Percentiles rank a stretch among this genome's conserved stretches.
Conservation (phyloP, 2,329 filamentous ascomycete genomes). For the Phialemonium atrogriseum region DNA sequence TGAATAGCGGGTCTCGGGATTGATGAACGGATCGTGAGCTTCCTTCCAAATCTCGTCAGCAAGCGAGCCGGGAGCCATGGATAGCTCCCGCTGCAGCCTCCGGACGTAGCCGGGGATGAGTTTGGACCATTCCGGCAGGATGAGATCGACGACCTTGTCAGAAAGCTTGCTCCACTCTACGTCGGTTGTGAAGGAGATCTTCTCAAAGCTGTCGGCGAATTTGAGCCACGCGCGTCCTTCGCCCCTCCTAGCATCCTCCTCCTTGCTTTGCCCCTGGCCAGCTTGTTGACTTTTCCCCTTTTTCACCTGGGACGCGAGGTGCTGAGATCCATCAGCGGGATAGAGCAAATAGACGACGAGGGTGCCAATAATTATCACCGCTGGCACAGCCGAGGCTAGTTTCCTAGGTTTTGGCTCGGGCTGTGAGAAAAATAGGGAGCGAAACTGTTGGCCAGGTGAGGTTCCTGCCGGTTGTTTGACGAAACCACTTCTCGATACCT, state of each 20-base stretch:
- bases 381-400: conserved; percentile 17
- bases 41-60: conserved; percentile 92
- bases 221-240: conserved; percentile 40
- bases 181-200: conserved; percentile 45
- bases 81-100: conserved; percentile 82
- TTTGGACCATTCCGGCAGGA: conserved; percentile 78
- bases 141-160: conserved; percentile 56
- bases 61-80: conserved; percentile 77
- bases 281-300: too few species aligned
- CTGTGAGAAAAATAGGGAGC: conserved; percentile 16
- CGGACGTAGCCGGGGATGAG: conserved; percentile 65
- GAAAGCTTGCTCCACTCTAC: conserved; percentile 47
- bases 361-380: conserved; percentile 22
- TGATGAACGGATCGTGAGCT: conserved; percentile 71
- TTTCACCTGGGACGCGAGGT: conserved; percentile 6
- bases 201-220: conserved; percentile 39
- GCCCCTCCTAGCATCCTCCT: too few species aligned
- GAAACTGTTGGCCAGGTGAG: too few species aligned
- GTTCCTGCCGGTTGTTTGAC: too few species aligned
- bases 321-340: conserved; percentile 26
- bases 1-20: conserved; percentile 80
- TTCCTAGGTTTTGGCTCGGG: conserved; percentile 6
- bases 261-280: too few species aligned
- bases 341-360: conserved; percentile 30
- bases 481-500: too few species aligned